Evolutionary conservation across 2,329 filamentous ascomycete species (phyloP).

Genomic region (Xylariaceae sp.): DNA sequence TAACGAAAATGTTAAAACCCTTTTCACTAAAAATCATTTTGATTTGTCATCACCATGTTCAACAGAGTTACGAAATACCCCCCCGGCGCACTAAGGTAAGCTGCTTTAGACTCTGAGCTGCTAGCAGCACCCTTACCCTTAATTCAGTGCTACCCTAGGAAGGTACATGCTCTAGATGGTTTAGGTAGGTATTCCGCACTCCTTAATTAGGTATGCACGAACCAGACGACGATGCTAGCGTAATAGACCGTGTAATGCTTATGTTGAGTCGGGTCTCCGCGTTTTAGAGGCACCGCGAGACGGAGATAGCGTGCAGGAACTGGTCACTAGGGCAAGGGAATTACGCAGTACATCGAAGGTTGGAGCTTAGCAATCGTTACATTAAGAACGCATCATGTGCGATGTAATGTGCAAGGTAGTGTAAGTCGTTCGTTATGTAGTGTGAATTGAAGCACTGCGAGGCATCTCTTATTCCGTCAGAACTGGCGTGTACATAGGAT

Average conservation of each 20-base stretch:
- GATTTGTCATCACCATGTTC: no score
- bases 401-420: background rate
- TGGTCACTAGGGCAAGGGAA: no score
- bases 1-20: no score
- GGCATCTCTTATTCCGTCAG: no score
- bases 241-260: background rate
- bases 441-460: background rate
- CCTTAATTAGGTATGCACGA: background rate
- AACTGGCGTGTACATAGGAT: no score
- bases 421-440: background rate
- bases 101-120: background rate
- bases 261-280: background rate
- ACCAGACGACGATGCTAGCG: background rate
- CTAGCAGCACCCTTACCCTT: background rate
- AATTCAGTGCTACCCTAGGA: background rate
- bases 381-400: background rate
- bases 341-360: background rate
- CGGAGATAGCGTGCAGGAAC: no score
- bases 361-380: background rate
- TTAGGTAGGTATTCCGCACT: background rate
- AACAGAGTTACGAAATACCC: no score
- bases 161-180: background rate
- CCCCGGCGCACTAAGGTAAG: no score
- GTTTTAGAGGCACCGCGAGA: no score
- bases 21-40: no score